A percentile compares a stretch with the other conserved stretches of the same genome.
phyloP scores from a whole-genome alignment of 768 basidiomycete genomes.

The Trametes sanguinea region DNA sequence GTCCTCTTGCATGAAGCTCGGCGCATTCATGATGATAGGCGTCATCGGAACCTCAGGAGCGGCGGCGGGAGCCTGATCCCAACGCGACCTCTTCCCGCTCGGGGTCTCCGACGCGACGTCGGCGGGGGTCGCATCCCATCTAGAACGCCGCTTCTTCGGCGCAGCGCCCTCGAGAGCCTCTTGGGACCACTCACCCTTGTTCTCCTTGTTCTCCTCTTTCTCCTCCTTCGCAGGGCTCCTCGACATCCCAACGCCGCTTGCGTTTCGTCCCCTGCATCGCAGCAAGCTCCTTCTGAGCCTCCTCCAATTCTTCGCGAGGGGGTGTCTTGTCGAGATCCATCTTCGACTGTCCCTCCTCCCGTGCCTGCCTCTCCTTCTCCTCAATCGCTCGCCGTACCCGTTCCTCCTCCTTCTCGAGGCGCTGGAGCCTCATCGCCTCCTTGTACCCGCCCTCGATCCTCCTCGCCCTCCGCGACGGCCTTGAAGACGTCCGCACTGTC shows the following conservation, averaged over 20 bases:
- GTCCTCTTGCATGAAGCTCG: constrained; percentile 83
- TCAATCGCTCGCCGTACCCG: constrained; percentile 83
- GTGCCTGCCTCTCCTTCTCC: constrained; percentile 80
- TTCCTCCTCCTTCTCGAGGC: constrained; percentile 91
- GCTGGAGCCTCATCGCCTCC: constrained; percentile 90
- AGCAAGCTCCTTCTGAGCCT: constrained; percentile 68
- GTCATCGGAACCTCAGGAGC: constrained; percentile 64
- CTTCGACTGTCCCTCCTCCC: constrained; percentile 71
- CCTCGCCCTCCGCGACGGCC: constrained; percentile 63
- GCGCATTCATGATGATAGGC: constrained; percentile 87
- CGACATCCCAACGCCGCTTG: constrained; percentile 81
- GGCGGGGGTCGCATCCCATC: constrained; percentile 94
- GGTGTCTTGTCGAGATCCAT: constrained; percentile 93
- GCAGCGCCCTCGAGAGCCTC: constrained; percentile 72
- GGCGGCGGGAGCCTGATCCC: constrained; percentile 91
- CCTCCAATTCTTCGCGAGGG: constrained; percentile 76
- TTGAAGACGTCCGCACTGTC: constrained; percentile 81
- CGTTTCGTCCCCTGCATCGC: constrained; percentile 60
- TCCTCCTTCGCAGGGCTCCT: constrained; percentile 48
- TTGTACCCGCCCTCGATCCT: constrained; percentile 89
- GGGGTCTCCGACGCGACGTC: constrained; percentile 70
- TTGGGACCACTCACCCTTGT: constrained; percentile 73
- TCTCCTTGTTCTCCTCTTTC: constrained; percentile 64
- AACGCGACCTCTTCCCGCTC: constrained; percentile 76
- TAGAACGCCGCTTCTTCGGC: constrained; percentile 89